Conservation (phyloP, 371 early-diverging fungal species). For the Mucor ambiguus region DNA sequence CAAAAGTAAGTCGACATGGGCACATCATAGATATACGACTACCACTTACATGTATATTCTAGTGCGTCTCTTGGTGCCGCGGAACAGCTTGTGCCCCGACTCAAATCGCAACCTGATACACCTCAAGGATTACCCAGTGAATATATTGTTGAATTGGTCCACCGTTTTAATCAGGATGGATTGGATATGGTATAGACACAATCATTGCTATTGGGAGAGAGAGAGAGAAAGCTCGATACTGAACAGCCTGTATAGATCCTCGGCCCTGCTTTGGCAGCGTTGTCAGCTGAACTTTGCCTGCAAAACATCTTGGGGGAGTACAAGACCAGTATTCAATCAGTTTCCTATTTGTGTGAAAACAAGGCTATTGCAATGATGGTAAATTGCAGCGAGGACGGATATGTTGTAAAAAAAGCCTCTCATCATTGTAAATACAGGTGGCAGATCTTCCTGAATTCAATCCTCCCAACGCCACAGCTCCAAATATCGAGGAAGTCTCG, state of each 20-base stretch:
- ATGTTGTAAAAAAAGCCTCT: too few species aligned
- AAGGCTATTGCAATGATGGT: slow-evolving; percentile 61
- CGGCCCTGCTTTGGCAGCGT: slow-evolving; percentile 50
- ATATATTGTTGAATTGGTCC: slow-evolving; percentile 51
- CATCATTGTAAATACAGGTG: slow-evolving; percentile 25
- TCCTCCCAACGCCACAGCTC: slow-evolving; percentile 57
- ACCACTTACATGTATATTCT: slow-evolving; percentile 19
- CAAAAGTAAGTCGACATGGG: slow-evolving; percentile 44
- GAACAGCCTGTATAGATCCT: slow-evolving; percentile 39
- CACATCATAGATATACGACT: not conserved
- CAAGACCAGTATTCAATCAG: slow-evolving; percentile 54
- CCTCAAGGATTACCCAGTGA: slow-evolving; percentile 51
- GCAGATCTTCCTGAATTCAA: slow-evolving; percentile 61
- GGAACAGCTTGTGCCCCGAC: slow-evolving; percentile 46
- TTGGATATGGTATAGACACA: slow-evolving; percentile 53
- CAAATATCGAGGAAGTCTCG: slow-evolving; percentile 66
- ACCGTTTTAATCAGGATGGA: slow-evolving; percentile 63
- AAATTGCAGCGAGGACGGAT: not conserved
- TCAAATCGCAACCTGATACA: slow-evolving; percentile 53
- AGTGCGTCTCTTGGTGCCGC: slow-evolving; percentile 39
- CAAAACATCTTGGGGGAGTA: slow-evolving; percentile 62
- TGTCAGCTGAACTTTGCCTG: slow-evolving; percentile 43
- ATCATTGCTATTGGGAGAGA: too few species aligned
- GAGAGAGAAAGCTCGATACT: not conserved
- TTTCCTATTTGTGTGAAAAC: slow-evolving; percentile 45